Evolutionary conservation across 2,329 filamentous ascomycete species (phyloP).

Genomic region (Cytospora mali): DNA sequence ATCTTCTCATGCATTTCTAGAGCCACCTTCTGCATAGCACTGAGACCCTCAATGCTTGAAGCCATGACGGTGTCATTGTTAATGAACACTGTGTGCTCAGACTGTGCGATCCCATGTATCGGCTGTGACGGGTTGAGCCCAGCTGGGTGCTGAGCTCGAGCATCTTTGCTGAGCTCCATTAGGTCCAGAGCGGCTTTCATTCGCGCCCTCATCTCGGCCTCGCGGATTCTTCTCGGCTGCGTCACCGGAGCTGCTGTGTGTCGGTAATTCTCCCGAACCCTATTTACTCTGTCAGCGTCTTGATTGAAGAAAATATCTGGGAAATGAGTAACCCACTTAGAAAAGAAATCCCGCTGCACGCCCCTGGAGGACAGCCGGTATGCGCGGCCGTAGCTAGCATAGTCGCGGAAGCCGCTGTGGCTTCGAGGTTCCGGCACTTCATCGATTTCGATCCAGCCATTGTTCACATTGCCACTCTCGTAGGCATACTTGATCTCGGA

Average conservation of each 20-base stretch:
- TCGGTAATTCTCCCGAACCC: not conserved
- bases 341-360: constrained; percentile 26
- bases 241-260: not conserved
- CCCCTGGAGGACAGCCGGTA: constrained; percentile 13
- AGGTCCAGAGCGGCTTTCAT: constrained; percentile 14
- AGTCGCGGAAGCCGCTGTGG: constrained; percentile 38
- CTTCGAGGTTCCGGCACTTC: constrained; percentile 47
- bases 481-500: constrained; percentile 55
- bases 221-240: constrained; percentile 7
- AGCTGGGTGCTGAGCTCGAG: not conserved
- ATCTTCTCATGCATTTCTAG: constrained; percentile 15
- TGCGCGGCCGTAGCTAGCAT: constrained; percentile 17
- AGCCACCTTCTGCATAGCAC: constrained; percentile 13
- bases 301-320: not conserved
- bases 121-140: not conserved
- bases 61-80: constrained; percentile 2
- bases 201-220: not conserved
- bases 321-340: constrained; percentile 11
- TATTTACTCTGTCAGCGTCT: not conserved
- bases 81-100: not conserved
- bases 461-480: constrained; percentile 68
- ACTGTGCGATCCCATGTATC: not conserved
- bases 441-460: constrained; percentile 72
- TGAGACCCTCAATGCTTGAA: constrained; percentile 15
- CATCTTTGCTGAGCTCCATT: not conserved